phyloP scores from a whole-genome alignment of 768 basidiomycete species.

The Ephemerocybe angulata region DNA sequence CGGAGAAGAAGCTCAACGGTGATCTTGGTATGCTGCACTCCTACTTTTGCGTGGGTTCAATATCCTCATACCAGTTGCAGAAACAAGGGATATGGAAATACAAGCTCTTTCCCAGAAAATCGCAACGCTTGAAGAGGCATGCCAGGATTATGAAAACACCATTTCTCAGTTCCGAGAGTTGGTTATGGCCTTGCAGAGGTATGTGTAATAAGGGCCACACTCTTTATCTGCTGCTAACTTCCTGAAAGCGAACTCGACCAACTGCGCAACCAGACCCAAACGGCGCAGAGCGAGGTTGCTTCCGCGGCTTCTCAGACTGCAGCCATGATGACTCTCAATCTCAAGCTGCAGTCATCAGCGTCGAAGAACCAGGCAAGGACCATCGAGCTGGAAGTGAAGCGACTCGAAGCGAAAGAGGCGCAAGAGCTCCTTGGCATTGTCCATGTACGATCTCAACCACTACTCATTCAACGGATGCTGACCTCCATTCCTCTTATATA shows the following conservation, averaged over 20 bases:
- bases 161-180: slow-evolving; percentile 92
- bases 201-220: slow-evolving; percentile 3
- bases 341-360: slow-evolving; percentile 89
- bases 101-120: slow-evolving; percentile 65
- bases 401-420: slow-evolving; percentile 79
- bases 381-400: slow-evolving; percentile 86
- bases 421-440: slow-evolving; percentile 78
- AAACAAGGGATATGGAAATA: slow-evolving; percentile 65
- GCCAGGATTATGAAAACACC: slow-evolving; percentile 83
- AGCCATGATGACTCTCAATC: slow-evolving; percentile 89
- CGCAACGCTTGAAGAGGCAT: slow-evolving; percentile 68
- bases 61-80: slow-evolving; percentile 30
- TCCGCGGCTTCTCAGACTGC: slow-evolving; percentile 85
- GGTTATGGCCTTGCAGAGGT: slow-evolving; percentile 82
- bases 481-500: slow-evolving; percentile 25
- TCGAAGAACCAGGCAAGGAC: slow-evolving; percentile 86
- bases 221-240: background rate
- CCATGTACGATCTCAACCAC: slow-evolving; percentile 47
- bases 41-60: background rate
- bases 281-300: slow-evolving; percentile 78
- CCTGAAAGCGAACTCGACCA: slow-evolving; percentile 74
- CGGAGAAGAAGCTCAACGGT: slow-evolving; percentile 85
- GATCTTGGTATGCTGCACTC: slow-evolving; percentile 71
- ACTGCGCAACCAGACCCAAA: slow-evolving; percentile 81
- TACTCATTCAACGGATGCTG: background rate